Evolutionary conservation across 2,329 filamentous ascomycete species (phyloP).

Genomic region (Huntiella moniliformis): DNA sequence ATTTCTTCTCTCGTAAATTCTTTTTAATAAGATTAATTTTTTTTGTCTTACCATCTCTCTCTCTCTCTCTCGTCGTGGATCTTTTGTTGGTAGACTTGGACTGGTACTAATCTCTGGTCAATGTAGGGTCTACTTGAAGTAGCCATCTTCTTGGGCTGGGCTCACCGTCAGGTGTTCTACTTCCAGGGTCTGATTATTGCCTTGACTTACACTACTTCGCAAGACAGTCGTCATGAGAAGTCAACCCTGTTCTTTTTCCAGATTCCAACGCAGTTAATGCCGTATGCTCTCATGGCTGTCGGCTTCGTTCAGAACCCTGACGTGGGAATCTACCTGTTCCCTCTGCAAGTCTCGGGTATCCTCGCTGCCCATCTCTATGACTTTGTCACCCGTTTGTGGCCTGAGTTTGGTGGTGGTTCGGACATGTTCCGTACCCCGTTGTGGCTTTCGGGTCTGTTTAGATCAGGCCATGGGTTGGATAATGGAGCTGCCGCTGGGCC

Average conservation of each 20-base stretch:
- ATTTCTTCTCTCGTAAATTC: conserved; percentile 20
- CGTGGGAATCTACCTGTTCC: conserved; percentile 34
- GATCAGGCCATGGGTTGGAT: conserved; percentile 14
- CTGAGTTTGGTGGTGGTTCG: conserved; percentile 65
- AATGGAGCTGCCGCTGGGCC: background rate
- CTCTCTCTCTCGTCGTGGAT: background rate
- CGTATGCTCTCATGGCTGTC: conserved; percentile 59
- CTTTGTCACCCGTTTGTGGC: conserved; percentile 75
- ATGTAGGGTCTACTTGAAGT: conserved; percentile 10
- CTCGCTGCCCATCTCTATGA: conserved; percentile 71
- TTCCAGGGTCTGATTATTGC: conserved; percentile 54
- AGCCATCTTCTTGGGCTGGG: conserved; percentile 8
- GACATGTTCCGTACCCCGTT: conserved; percentile 58
- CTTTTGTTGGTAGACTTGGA: background rate
- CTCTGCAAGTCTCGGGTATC: conserved; percentile 39
- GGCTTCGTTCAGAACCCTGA: conserved; percentile 45
- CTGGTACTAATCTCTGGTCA: background rate
- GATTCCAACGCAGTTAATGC: conserved; percentile 65
- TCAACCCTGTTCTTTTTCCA: conserved; percentile 66
- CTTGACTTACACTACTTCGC: conserved; percentile 64
- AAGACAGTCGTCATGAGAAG: conserved; percentile 64
- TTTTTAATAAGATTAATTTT: conserved; percentile 5
- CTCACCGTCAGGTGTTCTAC: conserved; percentile 23
- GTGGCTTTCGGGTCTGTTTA: conserved; percentile 38
- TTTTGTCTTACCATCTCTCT: conserved; percentile 1